These are phyloP conservation scores for Botrytis fragariae DNA, from an alignment of 2,329 filamentous ascomycete genomes.

Conservation along the genomic window DNA sequence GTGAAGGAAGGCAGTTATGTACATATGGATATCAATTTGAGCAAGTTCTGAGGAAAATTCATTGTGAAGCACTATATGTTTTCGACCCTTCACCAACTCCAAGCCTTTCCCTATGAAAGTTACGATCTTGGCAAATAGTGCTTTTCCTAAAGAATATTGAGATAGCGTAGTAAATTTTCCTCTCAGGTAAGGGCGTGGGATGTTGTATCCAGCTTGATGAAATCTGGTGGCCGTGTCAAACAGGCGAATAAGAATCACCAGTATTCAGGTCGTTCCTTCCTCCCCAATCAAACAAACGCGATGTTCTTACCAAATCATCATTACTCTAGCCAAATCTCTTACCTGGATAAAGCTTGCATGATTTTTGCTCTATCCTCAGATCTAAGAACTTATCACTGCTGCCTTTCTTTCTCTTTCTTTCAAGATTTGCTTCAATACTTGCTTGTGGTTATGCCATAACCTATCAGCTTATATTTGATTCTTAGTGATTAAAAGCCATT, in stretches of 20 bases:
- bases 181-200: not conserved
- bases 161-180: not conserved
- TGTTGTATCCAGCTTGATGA: not conserved
- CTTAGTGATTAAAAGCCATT: constrained; percentile 10
- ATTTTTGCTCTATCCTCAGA: not conserved
- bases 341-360: constrained; percentile 1
- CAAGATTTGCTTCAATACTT: constrained; percentile 19
- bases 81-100: not conserved
- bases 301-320: not conserved
- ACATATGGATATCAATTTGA: constrained; percentile 33
- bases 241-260: not conserved
- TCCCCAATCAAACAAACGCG: not conserved
- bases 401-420: constrained; percentile 7
- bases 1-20: constrained; percentile 36
- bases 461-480: constrained; percentile 6
- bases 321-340: not conserved
- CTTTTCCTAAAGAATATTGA: not conserved
- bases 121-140: not conserved
- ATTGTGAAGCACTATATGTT: not conserved
- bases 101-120: not conserved
- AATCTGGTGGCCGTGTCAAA: not conserved
- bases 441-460: constrained; percentile 13
- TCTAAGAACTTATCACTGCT: constrained; percentile 2
- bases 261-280: constrained; percentile 4
- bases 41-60: constrained; percentile 7